phyloP scores from a whole-genome alignment of 768 basidiomycete species.

The Psilocybe sp. region DNA sequence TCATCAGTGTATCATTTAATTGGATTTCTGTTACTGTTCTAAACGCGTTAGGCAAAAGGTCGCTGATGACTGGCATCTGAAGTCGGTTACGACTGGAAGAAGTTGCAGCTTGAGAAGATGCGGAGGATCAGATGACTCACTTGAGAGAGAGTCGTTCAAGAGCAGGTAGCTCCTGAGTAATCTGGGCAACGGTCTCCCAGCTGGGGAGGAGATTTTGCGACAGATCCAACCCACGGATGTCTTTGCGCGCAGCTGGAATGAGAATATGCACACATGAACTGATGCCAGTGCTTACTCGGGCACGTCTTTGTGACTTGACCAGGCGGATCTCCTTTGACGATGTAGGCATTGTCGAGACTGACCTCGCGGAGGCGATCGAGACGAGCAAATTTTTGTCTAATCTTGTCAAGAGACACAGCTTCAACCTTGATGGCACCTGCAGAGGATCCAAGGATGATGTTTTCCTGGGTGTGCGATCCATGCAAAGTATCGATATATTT shows the following conservation, averaged over 20 bases:
- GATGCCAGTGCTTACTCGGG: slow-evolving; percentile 51
- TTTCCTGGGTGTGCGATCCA: slow-evolving; percentile 53
- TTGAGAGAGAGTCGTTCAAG: slow-evolving; percentile 74
- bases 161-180: slow-evolving; percentile 56
- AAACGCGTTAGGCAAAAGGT: slow-evolving; percentile 42
- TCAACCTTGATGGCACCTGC: slow-evolving; percentile 82
- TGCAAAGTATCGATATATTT: slow-evolving; percentile 76
- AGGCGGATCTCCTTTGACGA: slow-evolving; percentile 46
- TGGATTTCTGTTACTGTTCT: slow-evolving; percentile 59
- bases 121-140: slow-evolving; percentile 42
- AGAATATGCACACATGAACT: slow-evolving; percentile 1
- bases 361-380: slow-evolving; percentile 71
- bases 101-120: slow-evolving; percentile 13
- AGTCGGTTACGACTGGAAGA: slow-evolving; percentile 67
- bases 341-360: slow-evolving; percentile 70
- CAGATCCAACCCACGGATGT: slow-evolving; percentile 77
- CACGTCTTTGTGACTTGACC: slow-evolving; percentile 57
- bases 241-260: slow-evolving; percentile 33
- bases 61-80: slow-evolving; percentile 29
- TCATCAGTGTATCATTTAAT: slow-evolving; percentile 68
- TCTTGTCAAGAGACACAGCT: slow-evolving; percentile 78
- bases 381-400: slow-evolving; percentile 65
- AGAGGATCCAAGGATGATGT: slow-evolving; percentile 76
- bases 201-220: slow-evolving; percentile 68
- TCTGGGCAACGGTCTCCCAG: slow-evolving; percentile 69